Conservation (phyloP, 257 asterid genomes). For the Haberlea rhodopensis region DNA sequence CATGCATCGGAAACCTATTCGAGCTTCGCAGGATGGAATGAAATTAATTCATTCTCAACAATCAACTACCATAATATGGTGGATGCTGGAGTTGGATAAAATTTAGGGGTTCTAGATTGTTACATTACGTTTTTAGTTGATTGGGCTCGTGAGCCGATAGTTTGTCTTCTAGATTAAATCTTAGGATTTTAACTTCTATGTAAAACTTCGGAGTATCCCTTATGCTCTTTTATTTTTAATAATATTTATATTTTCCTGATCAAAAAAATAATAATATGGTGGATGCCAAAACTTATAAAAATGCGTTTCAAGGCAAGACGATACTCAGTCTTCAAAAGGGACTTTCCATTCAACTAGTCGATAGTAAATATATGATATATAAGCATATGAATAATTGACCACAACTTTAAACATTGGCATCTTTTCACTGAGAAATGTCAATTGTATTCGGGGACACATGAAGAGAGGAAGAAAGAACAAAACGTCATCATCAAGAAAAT, state of each 20-base stretch:
- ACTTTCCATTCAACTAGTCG: neutral
- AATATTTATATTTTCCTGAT: no score
- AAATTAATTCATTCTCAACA: neutral
- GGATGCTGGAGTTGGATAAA: no score
- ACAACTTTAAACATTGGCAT: neutral
- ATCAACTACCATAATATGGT: neutral
- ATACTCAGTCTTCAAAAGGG: neutral
- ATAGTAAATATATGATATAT: neutral
- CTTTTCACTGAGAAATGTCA: constrained; percentile 5
- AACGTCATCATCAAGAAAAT: neutral
- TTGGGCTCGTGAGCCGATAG: no score
- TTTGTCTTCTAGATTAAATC: no score
- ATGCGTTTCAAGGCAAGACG: neutral
- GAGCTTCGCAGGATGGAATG: neutral
- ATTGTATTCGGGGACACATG: constrained; percentile 9
- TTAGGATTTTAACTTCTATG: no score
- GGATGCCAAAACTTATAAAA: neutral
- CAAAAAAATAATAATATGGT: no score
- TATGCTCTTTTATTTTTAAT: no score
- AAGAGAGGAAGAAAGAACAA: constrained; percentile 7
- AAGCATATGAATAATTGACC: neutral
- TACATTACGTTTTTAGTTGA: no score
- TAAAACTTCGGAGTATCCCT: no score
- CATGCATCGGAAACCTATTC: neutral
- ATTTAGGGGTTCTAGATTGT: no score